These are phyloP conservation scores for Claviceps sorghi DNA, from an alignment of 2,329 filamentous ascomycete species.

Conservation along the genomic window DNA sequence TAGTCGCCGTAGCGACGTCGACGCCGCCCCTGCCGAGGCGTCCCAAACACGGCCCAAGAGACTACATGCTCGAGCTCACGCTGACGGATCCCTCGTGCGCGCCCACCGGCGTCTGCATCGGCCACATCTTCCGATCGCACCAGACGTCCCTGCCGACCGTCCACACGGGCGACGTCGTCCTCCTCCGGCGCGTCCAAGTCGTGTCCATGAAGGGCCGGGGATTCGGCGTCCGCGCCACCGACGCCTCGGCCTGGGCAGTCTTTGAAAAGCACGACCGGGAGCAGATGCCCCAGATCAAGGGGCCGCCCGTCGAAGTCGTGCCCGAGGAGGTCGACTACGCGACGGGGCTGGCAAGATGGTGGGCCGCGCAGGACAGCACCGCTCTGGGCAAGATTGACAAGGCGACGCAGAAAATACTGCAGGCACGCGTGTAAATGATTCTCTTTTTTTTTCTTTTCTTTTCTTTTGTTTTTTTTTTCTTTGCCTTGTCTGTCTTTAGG, in stretches of 20 bases:
- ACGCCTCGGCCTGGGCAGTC: conserved; percentile 46
- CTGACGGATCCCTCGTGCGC: conserved; percentile 41
- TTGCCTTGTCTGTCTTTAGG: no score
- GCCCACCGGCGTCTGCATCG: conserved; percentile 34
- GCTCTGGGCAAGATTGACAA: conserved; percentile 32
- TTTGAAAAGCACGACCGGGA: conserved; percentile 32
- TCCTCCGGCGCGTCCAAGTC: conserved; percentile 42
- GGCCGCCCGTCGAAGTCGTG: conserved; percentile 43
- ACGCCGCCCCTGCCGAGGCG: conserved; percentile 35
- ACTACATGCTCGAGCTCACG: conserved; percentile 44
- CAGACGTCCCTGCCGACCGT: conserved; percentile 41
- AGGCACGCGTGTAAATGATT: not conserved
- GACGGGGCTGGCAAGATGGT: conserved; percentile 34
- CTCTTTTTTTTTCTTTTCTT: not conserved
- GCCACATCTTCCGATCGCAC: conserved; percentile 44
- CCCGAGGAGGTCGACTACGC: conserved; percentile 36
- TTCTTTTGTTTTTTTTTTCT: not conserved
- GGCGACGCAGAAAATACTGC: conserved; percentile 24
- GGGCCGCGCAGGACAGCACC: conserved; percentile 30
- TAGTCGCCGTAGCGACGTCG: conserved; percentile 39
- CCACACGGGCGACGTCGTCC: conserved; percentile 40
- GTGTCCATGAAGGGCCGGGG: conserved; percentile 38
- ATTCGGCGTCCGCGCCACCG: conserved; percentile 40
- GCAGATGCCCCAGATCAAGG: conserved; percentile 38
- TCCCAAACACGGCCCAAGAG: conserved; percentile 41